These are phyloP conservation scores for Cystofilobasidium capitatum DNA, from an alignment of 768 basidiomycete genomes.

Conservation along the genomic window DNA sequence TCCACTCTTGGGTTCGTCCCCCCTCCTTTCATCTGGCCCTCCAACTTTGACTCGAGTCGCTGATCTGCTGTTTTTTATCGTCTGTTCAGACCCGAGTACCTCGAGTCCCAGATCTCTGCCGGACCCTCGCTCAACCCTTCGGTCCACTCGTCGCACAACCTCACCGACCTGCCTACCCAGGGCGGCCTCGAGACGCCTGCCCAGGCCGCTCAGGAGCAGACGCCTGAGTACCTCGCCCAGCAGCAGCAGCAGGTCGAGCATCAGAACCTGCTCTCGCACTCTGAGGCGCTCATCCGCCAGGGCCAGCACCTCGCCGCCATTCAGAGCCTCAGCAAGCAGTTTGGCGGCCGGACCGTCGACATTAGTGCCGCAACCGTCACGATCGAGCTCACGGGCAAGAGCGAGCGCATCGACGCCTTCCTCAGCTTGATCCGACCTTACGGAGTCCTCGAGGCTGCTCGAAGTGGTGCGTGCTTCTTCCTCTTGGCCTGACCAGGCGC, in stretches of 20 bases:
- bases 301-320: conserved; percentile 85
- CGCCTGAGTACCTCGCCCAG: conserved; percentile 1
- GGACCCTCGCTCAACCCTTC: conserved; percentile 24
- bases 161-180: conserved; percentile 8
- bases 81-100: conserved; percentile 24
- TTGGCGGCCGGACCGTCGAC: conserved; percentile 86
- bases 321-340: conserved; percentile 70
- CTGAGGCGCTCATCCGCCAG: conserved; percentile 77
- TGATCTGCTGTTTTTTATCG: neutral
- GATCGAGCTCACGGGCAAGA: conserved; percentile 90
- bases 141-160: neutral
- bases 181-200: conserved; percentile 16
- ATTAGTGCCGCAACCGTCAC: conserved; percentile 90
- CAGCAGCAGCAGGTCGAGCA: conserved; percentile 15
- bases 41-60: neutral
- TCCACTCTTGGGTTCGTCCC: conserved; percentile 66
- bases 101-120: conserved; percentile 24
- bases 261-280: conserved; percentile 47
- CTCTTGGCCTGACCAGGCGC: neutral
- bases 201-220: neutral
- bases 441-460: conserved; percentile 86
- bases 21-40: neutral
- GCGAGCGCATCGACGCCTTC: conserved; percentile 82
- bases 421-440: conserved; percentile 83
- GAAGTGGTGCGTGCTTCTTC: conserved; percentile 58